Evolutionary conservation across 2,329 filamentous ascomycete genomes (phyloP).

Genomic region (Alternaria solani): DNA sequence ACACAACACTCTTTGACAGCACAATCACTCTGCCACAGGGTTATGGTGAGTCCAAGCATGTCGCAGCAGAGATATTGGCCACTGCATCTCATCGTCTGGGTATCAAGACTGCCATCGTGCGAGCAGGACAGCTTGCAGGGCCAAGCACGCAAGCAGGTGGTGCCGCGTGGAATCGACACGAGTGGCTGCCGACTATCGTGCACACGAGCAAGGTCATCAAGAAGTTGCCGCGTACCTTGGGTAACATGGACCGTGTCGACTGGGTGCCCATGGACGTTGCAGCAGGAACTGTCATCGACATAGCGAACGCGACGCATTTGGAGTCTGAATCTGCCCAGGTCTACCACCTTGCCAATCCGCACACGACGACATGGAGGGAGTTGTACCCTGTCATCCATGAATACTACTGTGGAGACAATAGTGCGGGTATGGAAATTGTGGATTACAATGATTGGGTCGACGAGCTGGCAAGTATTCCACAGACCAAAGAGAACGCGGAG

Average conservation of each 20-base stretch:
- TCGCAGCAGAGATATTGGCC: conserved; percentile 45
- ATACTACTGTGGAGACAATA: background rate
- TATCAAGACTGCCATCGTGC: conserved; percentile 32
- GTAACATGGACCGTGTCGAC: conserved; percentile 28
- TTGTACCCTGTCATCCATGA: conserved; percentile 1
- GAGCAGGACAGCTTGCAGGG: conserved; percentile 45
- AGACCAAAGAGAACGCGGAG: conserved; percentile 9
- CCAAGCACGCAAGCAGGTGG: conserved; percentile 21
- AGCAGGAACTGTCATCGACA: conserved; percentile 4
- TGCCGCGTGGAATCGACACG: conserved; percentile 35
- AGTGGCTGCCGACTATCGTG: conserved; percentile 41
- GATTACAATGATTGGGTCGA: conserved; percentile 6
- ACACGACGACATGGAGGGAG: background rate
- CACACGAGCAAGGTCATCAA: conserved; percentile 30
- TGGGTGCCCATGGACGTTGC: conserved; percentile 36
- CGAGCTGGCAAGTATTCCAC: background rate
- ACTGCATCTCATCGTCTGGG: conserved; percentile 36
- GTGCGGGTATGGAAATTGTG: background rate
- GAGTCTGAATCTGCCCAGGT: conserved; percentile 1
- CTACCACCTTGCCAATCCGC: conserved; percentile 9
- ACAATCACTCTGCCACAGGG: conserved; percentile 44
- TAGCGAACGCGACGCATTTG: background rate
- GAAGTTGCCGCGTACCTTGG: conserved; percentile 27
- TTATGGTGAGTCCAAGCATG: conserved; percentile 52
- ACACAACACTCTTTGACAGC: conserved; percentile 40